Percentiles rank a stretch among this genome's conserved stretches.
Evolutionary conservation across 257 asterid species (phyloP).

Genomic region (Solanum lignicaule): DNA sequence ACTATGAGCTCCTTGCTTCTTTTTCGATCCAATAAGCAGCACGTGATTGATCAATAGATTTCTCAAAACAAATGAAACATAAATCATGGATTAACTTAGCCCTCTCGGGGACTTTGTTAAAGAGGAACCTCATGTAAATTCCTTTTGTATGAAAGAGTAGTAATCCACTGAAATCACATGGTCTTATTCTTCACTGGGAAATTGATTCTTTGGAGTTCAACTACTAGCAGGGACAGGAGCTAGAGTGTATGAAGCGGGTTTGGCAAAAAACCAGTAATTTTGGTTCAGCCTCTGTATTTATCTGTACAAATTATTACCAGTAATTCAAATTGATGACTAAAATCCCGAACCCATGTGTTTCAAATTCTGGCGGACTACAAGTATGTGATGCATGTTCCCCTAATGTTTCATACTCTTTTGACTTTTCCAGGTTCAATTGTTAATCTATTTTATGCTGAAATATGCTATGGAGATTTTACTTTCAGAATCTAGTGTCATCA

Average conservation of each 20-base stretch:
- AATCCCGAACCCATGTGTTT: background rate
- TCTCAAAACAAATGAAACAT: background rate
- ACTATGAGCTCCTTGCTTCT: background rate
- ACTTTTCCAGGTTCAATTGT: slow-evolving; percentile 73
- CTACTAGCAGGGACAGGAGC: background rate
- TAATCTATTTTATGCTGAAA: slow-evolving; percentile 95
- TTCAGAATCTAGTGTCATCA: slow-evolving; percentile 90
- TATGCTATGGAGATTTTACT: slow-evolving; percentile 94
- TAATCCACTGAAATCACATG: background rate
- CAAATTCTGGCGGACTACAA: background rate
- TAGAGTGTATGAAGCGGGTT: background rate
- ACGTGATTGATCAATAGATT: background rate
- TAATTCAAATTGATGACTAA: background rate
- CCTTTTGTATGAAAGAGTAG: background rate
- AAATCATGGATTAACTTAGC: background rate
- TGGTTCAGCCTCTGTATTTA: background rate
- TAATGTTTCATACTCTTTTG: background rate
- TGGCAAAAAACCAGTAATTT: background rate
- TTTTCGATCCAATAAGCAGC: background rate
- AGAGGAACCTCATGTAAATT: background rate
- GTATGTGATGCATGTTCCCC: background rate
- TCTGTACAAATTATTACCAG: background rate
- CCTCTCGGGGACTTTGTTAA: too few species aligned
- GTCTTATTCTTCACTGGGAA: background rate
- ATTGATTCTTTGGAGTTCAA: background rate